A percentile compares a stretch with the other conserved stretches of the same genome.
phyloP scores from a whole-genome alignment of 441 rosid species.

The Corymbia citriodora region DNA sequence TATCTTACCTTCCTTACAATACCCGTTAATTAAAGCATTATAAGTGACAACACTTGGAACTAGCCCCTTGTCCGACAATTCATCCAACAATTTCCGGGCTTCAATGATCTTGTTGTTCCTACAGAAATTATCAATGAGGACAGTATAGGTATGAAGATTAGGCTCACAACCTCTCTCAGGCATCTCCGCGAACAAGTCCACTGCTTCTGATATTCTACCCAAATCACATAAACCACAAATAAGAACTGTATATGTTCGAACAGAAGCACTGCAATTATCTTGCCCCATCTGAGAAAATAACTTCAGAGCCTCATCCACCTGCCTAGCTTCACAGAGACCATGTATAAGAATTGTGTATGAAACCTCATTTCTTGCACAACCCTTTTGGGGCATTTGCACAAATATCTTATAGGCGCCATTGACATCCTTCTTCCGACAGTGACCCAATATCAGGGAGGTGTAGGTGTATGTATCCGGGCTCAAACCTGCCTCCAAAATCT shows the following conservation, averaged over 20 bases:
- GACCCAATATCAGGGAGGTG: constrained; percentile 61
- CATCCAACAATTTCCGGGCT: constrained; percentile 40
- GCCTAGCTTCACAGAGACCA: constrained; percentile 59
- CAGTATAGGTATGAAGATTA: constrained; percentile 65
- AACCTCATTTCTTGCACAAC: constrained; percentile 63
- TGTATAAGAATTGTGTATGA: constrained; percentile 64
- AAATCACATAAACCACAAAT: constrained; percentile 45
- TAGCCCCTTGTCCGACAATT: constrained; percentile 50
- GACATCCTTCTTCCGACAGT: constrained; percentile 60
- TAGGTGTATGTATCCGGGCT: constrained; percentile 58
- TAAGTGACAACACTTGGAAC: constrained; percentile 64
- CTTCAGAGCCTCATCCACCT: constrained; percentile 52
- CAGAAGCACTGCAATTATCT: constrained; percentile 54
- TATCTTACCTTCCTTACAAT: constrained; percentile 52
- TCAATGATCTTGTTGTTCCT: constrained; percentile 47
- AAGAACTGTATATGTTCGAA: constrained; percentile 70
- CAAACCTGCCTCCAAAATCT: constrained; percentile 59
- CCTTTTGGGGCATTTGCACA: constrained; percentile 43
- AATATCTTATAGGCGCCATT: constrained; percentile 50
- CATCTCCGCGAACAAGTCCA: constrained; percentile 52
- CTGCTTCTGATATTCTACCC: constrained; percentile 49
- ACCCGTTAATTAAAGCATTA: constrained; percentile 74
- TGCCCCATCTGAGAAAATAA: constrained; percentile 51
- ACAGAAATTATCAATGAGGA: constrained; percentile 51
- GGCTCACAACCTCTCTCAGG: constrained; percentile 51